Evolutionary conservation across 306 rosid genomes (phyloP).

Genomic region (Trifolium pratense): DNA sequence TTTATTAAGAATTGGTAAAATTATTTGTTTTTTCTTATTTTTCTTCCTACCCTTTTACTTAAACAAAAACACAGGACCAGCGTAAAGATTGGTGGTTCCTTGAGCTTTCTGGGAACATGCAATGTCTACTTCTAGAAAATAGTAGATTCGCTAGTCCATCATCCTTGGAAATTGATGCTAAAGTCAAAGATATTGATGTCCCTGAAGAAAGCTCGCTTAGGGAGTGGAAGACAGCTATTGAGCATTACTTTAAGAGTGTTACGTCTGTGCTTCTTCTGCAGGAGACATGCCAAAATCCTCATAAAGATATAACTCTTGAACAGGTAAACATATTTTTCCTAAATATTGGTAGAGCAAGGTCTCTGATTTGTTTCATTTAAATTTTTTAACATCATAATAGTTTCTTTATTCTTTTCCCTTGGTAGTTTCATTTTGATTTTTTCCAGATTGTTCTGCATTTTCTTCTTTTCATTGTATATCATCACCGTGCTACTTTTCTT

Average conservation of each 20-base stretch:
- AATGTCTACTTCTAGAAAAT: constrained; percentile 56
- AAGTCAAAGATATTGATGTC: constrained; percentile 29
- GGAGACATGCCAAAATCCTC: constrained; percentile 69
- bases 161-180: constrained; percentile 42
- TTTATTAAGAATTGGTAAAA: constrained; percentile 1
- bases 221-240: constrained; percentile 72
- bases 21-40: not conserved
- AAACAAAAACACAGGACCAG: constrained; percentile 54
- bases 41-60: not conserved
- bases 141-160: constrained; percentile 48
- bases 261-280: constrained; percentile 68
- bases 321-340: constrained; percentile 58
- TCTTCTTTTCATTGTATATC: not conserved
- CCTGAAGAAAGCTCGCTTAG: constrained; percentile 39
- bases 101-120: constrained; percentile 56
- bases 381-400: not conserved
- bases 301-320: constrained; percentile 67
- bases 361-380: constrained; percentile 2
- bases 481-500: constrained; percentile 10
- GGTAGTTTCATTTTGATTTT: not conserved
- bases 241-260: constrained; percentile 73
- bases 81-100: constrained; percentile 90
- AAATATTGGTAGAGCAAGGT: not conserved
- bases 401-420: not conserved
- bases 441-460: not conserved